phyloP scores from a whole-genome alignment of 2,329 filamentous ascomycete genomes.

The Sordariomycetes sp. region DNA sequence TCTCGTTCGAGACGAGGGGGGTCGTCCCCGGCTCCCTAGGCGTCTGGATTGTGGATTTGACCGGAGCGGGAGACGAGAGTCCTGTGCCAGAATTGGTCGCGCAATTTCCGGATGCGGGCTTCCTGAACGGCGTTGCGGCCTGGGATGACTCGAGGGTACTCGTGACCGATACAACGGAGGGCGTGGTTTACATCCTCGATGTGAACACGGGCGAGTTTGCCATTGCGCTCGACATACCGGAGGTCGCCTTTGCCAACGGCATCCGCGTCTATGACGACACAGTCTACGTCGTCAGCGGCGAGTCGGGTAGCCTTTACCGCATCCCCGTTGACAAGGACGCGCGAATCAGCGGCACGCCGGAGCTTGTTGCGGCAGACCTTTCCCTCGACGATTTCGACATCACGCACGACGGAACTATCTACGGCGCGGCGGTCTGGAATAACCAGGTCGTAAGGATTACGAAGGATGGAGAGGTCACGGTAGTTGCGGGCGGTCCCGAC shows the following conservation, averaged over 20 bases:
- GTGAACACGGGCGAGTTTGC: conserved; percentile 2
- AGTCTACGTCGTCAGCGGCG: conserved; percentile 1
- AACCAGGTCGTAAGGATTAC: conserved; percentile 1
- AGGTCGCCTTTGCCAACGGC: conserved; percentile 1
- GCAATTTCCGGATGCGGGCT: conserved; percentile 1
- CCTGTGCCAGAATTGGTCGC: conserved; percentile 2
- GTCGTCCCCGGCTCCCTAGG: conserved; percentile 1
- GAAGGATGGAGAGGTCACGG: background rate
- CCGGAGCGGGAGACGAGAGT: background rate
- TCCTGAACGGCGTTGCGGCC: conserved; percentile 4
- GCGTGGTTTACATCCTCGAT: conserved; percentile 1
- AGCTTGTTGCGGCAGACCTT: background rate
- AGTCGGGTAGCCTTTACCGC: background rate
- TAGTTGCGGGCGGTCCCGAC: background rate
- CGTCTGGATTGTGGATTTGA: conserved; percentile 3
- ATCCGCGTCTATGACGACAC: conserved; percentile 1
- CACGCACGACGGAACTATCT: conserved; percentile 3
- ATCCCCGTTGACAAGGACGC: conserved; percentile 4
- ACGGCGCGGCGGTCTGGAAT: background rate
- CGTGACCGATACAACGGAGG: conserved; percentile 1
- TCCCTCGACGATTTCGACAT: conserved; percentile 5
- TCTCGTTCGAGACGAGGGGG: conserved; percentile 1
- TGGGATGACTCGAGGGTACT: conserved; percentile 4
- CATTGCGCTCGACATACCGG: background rate
- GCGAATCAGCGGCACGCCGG: background rate